Base-by-base conservation (phyloP, 257 asterid genomes). In the Mitragyna speciosa region DNA sequence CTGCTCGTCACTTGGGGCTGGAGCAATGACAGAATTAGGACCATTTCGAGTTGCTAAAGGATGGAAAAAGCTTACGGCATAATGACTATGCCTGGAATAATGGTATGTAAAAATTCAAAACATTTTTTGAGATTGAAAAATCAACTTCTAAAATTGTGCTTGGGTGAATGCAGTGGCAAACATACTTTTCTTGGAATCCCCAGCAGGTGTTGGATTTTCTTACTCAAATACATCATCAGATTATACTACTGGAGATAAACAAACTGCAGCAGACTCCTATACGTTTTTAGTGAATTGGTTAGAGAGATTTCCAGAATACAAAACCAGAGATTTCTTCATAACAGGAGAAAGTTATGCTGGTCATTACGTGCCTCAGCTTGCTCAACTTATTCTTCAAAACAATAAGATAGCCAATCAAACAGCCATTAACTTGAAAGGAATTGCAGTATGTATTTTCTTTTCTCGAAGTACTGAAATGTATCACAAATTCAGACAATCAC, bases 1-100 rank as follows among this genome's bases (percentile, higher is more conserved):
- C 0, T 91, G 97, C 81, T 91, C 97, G 74, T 93, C 97, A 43
- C 56, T 93, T 17, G 97, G 94, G 8, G 39, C 36, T 19, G 97
- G 97, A 15, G 95, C 92, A 5, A 84, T 93, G 93, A 83, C 72
- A 0, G 97, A 91, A 75, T 85, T 85, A 1, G 97, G 97, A 4
- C 97, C 97, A 0, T 90, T 93, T 69, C 89, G 93, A 0, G 93
- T 90, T 49, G 91, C 86, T 54, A 85, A 80, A 0, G 97, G 90
- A n/a, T 71, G 92, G 92, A 0, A 87, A 86, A 82, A 88, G 92
- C 0, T 76, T 93, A 17, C 86, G 88, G 90, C 73, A 80, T 7
- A 91, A 91, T 81, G 47, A 82, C 30, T 73, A 87, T 71, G 86
- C 97, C 2, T 93, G 97, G 97, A 93, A 87, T 71, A 87, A 36